phyloP scores from a whole-genome alignment of 495 filamentous ascomycete species.

The Rhypophila decipiens region DNA sequence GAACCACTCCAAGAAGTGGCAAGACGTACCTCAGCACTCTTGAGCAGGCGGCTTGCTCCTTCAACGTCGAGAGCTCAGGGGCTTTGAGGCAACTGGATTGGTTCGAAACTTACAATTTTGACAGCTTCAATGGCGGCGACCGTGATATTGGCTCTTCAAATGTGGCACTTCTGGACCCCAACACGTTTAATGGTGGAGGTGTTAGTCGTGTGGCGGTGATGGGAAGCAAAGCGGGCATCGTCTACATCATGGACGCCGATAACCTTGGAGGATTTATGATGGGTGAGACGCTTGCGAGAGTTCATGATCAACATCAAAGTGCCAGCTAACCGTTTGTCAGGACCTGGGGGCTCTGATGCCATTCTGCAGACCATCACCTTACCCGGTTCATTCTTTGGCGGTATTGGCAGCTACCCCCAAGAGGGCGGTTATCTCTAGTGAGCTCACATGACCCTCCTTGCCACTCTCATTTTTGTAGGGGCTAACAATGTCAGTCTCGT shows the following conservation, averaged over 20 bases:
- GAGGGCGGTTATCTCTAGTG: slow-evolving; percentile 38
- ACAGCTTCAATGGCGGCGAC: slow-evolving; percentile 36
- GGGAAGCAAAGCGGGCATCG: slow-evolving; percentile 31
- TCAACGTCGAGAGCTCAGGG: slow-evolving; percentile 33
- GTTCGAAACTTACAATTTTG: slow-evolving; percentile 39
- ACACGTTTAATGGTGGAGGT: slow-evolving; percentile 28
- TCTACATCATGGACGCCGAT: slow-evolving; percentile 31
- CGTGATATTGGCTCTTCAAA: slow-evolving; percentile 40
- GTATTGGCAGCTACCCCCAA: slow-evolving; percentile 33
- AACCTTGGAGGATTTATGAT: slow-evolving; percentile 34
- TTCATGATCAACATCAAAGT: not conserved
- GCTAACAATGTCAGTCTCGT: slow-evolving; percentile 6
- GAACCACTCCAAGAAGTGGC: slow-evolving; percentile 28
- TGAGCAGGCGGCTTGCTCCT: slow-evolving; percentile 36
- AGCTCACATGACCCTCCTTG: not conserved
- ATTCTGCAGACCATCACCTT: slow-evolving; percentile 27
- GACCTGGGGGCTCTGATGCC: slow-evolving; percentile 6
- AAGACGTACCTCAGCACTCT: slow-evolving; percentile 31
- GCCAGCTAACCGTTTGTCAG: not conserved
- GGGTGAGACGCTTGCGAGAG: slow-evolving; percentile 9
- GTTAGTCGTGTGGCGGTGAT: slow-evolving; percentile 29
- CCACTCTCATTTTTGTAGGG: not conserved
- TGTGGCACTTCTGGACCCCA: slow-evolving; percentile 30
- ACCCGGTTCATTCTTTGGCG: slow-evolving; percentile 29
- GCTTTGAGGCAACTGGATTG: slow-evolving; percentile 30